These are phyloP conservation scores for Fusarium ambrosium DNA, from an alignment of 2,329 filamentous ascomycete genomes.

Conservation along the genomic window DNA sequence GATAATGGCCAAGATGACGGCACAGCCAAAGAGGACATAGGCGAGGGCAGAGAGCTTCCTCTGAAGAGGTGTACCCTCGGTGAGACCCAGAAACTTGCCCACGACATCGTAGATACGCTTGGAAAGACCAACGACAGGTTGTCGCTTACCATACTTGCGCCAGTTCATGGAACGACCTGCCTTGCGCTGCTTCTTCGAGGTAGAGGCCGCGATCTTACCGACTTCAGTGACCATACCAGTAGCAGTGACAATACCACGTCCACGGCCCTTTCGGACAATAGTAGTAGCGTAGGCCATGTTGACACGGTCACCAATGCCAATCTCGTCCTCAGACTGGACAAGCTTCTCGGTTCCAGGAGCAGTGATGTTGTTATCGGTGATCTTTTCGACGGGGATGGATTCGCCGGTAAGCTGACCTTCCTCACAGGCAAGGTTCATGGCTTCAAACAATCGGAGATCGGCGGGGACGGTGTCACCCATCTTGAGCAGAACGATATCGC, in stretches of 20 bases:
- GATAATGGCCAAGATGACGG: slow-evolving; percentile 68
- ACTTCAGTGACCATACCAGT: slow-evolving; percentile 81
- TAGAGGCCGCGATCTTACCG: slow-evolving; percentile 74
- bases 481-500: slow-evolving; percentile 76
- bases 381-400: slow-evolving; percentile 79
- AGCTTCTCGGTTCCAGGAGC: slow-evolving; percentile 61
- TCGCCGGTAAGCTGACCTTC: slow-evolving; percentile 84
- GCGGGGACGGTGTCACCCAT: slow-evolving; percentile 83
- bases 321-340: slow-evolving; percentile 61
- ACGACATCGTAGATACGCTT: slow-evolving; percentile 64
- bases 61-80: slow-evolving; percentile 81
- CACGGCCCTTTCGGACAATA: slow-evolving; percentile 79
- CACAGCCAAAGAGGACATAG: slow-evolving; percentile 80
- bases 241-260: slow-evolving; percentile 77
- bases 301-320: slow-evolving; percentile 78
- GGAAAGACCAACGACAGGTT: slow-evolving; percentile 61
- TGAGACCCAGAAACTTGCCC: slow-evolving; percentile 71
- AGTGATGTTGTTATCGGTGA: slow-evolving; percentile 63
- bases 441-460: slow-evolving; percentile 77
- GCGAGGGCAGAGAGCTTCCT: slow-evolving; percentile 83
- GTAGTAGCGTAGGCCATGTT: slow-evolving; percentile 84
- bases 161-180: slow-evolving; percentile 67
- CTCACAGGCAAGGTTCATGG: slow-evolving; percentile 85
- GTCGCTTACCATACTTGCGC: slow-evolving; percentile 65
- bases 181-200: slow-evolving; percentile 67